Evolutionary conservation across 2,329 filamentous ascomycete species (phyloP).

Genomic region (Pseudocercospora vitis): DNA sequence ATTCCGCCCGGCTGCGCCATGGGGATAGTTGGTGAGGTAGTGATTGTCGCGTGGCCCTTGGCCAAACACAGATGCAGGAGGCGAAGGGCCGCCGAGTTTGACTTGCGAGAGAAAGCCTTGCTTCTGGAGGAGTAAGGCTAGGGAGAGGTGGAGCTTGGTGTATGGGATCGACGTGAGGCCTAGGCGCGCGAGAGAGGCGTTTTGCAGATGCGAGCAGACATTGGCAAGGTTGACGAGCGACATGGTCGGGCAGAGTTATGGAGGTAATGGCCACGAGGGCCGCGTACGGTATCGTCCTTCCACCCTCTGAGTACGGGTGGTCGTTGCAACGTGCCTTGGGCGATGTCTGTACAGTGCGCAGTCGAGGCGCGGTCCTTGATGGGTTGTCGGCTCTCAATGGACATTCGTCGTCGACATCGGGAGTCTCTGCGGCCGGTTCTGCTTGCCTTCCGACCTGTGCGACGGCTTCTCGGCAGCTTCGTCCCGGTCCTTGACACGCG

Average conservation of each 20-base stretch:
- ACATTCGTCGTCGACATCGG: background rate
- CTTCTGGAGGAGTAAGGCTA: constrained; percentile 76
- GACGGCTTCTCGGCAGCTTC: background rate
- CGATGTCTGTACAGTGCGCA: too few species aligned
- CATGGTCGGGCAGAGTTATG: constrained; percentile 48
- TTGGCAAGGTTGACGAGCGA: constrained; percentile 73
- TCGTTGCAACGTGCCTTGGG: too few species aligned
- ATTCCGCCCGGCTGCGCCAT: constrained; percentile 27
- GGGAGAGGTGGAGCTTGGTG: constrained; percentile 74
- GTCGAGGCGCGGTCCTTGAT: background rate
- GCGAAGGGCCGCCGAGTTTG: constrained; percentile 66
- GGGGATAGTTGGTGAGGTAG: constrained; percentile 32
- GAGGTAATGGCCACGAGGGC: constrained; percentile 16
- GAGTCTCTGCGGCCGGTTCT: background rate
- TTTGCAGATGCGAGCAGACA: constrained; percentile 88
- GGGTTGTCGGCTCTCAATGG: too few species aligned
- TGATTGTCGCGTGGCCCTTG: constrained; percentile 33
- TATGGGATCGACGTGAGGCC: constrained; percentile 80
- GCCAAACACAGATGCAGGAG: constrained; percentile 46
- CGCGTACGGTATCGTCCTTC: background rate
- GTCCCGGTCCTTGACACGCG: background rate
- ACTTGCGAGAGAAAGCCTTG: constrained; percentile 80
- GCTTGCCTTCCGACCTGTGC: background rate
- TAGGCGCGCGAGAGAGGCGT: constrained; percentile 79
- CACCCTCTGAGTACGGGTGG: background rate